phyloP scores from a whole-genome alignment of 805 yeast genomes.

The Starmerella sirachaensis region DNA sequence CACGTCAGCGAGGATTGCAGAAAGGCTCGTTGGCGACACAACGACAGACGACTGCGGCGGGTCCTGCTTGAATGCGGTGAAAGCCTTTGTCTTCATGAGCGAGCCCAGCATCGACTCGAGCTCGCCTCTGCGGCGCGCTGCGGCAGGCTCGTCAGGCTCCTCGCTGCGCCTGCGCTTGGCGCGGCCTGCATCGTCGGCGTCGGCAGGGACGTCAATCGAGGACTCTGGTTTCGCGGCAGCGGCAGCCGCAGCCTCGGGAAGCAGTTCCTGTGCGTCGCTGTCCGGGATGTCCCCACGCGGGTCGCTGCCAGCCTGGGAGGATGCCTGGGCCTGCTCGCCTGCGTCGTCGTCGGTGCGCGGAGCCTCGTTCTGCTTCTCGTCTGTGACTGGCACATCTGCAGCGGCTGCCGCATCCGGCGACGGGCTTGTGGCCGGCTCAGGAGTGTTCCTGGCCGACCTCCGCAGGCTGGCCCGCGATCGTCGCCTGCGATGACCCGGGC shows the following conservation, averaged over 20 bases:
- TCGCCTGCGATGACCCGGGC: no score
- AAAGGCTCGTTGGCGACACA: slow-evolving; percentile 3
- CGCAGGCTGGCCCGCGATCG: no score
- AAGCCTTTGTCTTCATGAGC: background rate
- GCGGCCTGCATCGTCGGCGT: no score
- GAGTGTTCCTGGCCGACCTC: no score
- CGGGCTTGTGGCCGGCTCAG: no score
- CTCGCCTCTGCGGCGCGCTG: no score
- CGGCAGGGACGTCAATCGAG: background rate
- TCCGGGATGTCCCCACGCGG: background rate
- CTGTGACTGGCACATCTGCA: background rate
- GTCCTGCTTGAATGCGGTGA: background rate
- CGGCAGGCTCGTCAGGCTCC: no score
- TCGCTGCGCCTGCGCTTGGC: no score
- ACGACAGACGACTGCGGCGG: background rate
- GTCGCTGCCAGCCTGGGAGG: slow-evolving; percentile 1
- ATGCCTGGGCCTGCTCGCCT: background rate
- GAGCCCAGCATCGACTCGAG: background rate
- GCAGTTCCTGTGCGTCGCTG: slow-evolving; percentile 1
- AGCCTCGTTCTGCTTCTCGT: background rate
- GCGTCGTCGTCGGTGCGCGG: background rate
- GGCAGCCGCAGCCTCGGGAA: background rate
- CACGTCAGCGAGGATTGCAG: background rate
- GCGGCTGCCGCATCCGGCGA: background rate
- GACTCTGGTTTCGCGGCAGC: background rate